These are phyloP conservation scores for Iris macrosiphon DNA, from an alignment of 106 monocot genomes.

Conservation along the genomic window DNA sequence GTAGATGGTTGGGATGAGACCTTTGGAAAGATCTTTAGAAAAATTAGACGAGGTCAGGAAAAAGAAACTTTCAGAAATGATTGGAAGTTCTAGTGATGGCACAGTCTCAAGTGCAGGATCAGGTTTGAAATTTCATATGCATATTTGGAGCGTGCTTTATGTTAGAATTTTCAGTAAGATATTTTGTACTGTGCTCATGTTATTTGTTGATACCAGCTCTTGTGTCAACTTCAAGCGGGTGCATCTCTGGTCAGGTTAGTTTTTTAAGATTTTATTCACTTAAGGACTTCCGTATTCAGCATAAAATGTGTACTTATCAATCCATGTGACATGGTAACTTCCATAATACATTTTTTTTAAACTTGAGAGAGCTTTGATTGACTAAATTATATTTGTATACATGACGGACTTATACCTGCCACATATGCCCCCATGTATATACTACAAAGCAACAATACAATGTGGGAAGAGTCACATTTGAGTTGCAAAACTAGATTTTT, in stretches of 20 bases:
- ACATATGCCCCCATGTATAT: too few relatives aligned
- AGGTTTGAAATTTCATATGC: conserved; percentile 29
- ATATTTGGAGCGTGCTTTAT: background rate
- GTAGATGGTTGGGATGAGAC: conserved; percentile 94
- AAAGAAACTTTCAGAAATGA: conserved; percentile 98
- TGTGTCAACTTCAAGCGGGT: conserved; percentile 26
- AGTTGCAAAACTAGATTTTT: too few relatives aligned
- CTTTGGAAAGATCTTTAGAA: conserved; percentile 87
- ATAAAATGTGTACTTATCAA: too few relatives aligned
- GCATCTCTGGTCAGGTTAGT: conserved; percentile 35
- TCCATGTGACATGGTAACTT: too few relatives aligned
- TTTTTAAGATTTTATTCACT: too few relatives aligned
- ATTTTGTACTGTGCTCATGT: background rate
- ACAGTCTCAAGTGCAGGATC: conserved; percentile 28
- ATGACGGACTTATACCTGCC: too few relatives aligned
- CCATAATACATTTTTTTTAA: too few relatives aligned
- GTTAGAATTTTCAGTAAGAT: background rate
- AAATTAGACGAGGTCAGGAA: conserved; percentile 97
- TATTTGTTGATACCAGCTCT: conserved; percentile 25
- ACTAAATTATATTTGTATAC: too few relatives aligned
- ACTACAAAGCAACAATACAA: too few relatives aligned
- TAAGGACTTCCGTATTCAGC: too few relatives aligned
- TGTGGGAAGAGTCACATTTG: too few relatives aligned
- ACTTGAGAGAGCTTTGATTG: too few relatives aligned
- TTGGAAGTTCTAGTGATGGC: conserved; percentile 51